A percentile compares a stretch with the other conserved stretches of the same genome.
phyloP scores from a whole-genome alignment of 1,284 basidiomycete genomes.

The Malassezia equina region DNA sequence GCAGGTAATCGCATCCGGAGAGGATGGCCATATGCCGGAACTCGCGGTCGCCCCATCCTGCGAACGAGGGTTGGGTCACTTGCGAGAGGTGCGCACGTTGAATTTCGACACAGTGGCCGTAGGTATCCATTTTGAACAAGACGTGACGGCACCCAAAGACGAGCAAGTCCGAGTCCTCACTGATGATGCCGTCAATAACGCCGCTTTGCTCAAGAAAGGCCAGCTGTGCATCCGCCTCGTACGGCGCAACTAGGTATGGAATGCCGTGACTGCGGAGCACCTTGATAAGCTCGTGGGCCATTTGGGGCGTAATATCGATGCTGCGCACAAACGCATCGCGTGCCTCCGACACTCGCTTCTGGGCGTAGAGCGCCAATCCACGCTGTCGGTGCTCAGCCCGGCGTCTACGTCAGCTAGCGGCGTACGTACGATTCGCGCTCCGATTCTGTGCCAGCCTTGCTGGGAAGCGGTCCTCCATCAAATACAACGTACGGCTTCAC shows the following conservation, averaged over 20 bases:
- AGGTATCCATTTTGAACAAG: constrained; percentile 44
- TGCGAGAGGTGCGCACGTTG: constrained; percentile 66
- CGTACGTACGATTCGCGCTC: constrained; percentile 58
- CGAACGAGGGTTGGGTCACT: constrained; percentile 65
- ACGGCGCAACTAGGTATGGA: constrained; percentile 82
- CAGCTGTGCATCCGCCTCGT: constrained; percentile 96
- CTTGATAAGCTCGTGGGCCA: constrained; percentile 97
- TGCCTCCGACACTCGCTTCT: constrained; percentile 70
- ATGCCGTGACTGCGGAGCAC: constrained; percentile 50
- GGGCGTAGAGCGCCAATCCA: constrained; percentile 63
- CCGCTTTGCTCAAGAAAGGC: constrained; percentile 77
- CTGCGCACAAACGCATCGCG: constrained; percentile 81
- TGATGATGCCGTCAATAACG: constrained; percentile 81
- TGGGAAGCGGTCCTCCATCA: constrained; percentile 87
- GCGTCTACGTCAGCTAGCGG: neutral
- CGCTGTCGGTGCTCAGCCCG: constrained; percentile 53
- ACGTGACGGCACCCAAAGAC: constrained; percentile 83
- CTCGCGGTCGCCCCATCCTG: constrained; percentile 77
- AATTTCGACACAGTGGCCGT: constrained; percentile 66
- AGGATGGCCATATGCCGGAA: constrained; percentile 94
- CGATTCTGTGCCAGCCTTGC: constrained; percentile 79
- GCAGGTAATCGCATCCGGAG: constrained; percentile 84
- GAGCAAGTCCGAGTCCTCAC: constrained; percentile 94
- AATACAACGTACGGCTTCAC: constrained; percentile 89
- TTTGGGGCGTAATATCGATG: constrained; percentile 88